These are phyloP conservation scores for Lepidium africanum DNA, from an alignment of 345 rosid species.

Conservation along the genomic window DNA sequence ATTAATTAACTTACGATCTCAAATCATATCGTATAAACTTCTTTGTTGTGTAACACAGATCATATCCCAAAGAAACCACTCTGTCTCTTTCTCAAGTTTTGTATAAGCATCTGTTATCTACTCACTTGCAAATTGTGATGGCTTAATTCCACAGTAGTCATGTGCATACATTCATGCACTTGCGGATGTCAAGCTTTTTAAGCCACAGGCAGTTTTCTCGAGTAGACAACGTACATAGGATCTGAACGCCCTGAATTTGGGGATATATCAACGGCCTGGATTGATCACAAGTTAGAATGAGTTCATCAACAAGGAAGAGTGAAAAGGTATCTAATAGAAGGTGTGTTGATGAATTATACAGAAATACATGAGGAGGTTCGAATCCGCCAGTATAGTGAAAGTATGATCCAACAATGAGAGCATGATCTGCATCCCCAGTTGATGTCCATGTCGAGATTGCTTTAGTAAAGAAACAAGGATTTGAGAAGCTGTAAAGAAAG, in stretches of 20 bases:
- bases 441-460: constrained; percentile 95
- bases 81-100: background rate
- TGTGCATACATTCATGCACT: background rate
- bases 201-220: constrained; percentile 51
- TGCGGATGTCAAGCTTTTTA: constrained; percentile 16
- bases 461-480: constrained; percentile 85
- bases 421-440: constrained; percentile 81
- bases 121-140: background rate
- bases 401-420: constrained; percentile 74
- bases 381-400: constrained; percentile 88
- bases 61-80: background rate
- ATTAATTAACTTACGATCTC: too few relatives aligned
- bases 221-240: constrained; percentile 76
- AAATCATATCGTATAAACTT: too few relatives aligned
- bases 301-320: background rate
- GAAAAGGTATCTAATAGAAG: background rate
- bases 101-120: background rate
- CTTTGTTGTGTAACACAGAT: too few relatives aligned
- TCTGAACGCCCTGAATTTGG: constrained; percentile 83
- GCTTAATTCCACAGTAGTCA: background rate
- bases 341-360: background rate
- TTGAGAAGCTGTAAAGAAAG: constrained; percentile 56
- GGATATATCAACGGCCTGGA: constrained; percentile 87
- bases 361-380: constrained; percentile 76
- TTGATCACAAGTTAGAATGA: constrained; percentile 1